These are phyloP conservation scores for Ganoderma lucidum DNA, from an alignment of 1,284 basidiomycete genomes.

Conservation along the genomic window DNA sequence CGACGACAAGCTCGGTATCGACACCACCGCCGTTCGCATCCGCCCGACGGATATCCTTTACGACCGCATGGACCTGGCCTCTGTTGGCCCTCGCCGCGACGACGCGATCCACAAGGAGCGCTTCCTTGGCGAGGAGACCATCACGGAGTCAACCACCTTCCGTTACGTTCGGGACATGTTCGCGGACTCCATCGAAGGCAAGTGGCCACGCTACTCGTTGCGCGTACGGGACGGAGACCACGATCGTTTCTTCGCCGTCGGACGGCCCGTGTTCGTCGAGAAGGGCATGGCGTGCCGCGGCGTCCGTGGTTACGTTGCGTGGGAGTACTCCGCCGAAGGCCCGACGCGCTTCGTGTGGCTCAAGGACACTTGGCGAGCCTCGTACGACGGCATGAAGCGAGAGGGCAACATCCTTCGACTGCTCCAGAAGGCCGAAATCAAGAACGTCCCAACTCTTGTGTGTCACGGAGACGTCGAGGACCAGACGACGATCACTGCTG, in stretches of 20 bases:
- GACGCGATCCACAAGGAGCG: no score
- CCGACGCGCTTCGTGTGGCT: conserved; percentile 10
- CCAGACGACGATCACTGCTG: conserved; percentile 5
- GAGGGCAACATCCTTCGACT: conserved; percentile 15
- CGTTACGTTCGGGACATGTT: no score
- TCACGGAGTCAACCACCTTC: no score
- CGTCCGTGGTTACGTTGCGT: conserved; percentile 8
- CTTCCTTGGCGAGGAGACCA: no score
- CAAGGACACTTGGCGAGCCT: conserved; percentile 19
- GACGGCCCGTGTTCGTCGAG: no score
- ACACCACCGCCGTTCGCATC: background rate
- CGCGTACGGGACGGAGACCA: no score
- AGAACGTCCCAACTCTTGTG: conserved; percentile 13
- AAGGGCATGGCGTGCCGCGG: background rate
- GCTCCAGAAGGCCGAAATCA: conserved; percentile 5
- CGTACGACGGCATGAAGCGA: background rate
- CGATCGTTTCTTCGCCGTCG: no score
- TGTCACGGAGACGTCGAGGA: conserved; percentile 12
- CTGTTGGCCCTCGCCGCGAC: no score
- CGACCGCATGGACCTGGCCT: no score
- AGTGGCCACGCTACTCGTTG: no score
- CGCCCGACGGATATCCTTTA: no score
- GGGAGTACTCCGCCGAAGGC: background rate
- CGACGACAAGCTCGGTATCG: conserved; percentile 4
- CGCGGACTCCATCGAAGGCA: no score